A percentile compares a stretch with the other conserved stretches of the same genome.
Conservation (phyloP, 441 rosid genomes). For the Manihot esculenta region DNA sequence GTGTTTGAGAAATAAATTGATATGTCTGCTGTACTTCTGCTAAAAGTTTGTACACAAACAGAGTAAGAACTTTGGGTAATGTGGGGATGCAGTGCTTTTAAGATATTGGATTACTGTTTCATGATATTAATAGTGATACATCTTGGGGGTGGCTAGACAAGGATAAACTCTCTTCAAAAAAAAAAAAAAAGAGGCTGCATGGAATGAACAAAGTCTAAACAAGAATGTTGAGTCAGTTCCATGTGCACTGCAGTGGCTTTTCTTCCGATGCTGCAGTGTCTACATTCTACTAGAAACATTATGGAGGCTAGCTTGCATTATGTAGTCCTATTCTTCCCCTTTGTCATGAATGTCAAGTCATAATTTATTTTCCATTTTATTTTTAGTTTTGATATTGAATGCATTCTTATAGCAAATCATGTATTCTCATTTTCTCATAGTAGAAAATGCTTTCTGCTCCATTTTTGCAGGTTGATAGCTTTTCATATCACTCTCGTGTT, state of each 20-base stretch:
- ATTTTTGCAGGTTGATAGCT: slow-evolving; percentile 28
- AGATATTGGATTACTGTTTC: not conserved
- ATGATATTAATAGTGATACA: not conserved
- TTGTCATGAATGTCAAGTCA: too few species aligned
- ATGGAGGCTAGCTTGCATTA: not conserved
- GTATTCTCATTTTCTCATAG: not conserved
- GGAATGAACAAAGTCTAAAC: not conserved
- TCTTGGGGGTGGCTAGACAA: not conserved
- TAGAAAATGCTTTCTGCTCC: not conserved
- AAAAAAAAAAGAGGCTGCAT: too few species aligned
- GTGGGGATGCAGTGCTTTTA: not conserved
- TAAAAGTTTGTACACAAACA: not conserved
- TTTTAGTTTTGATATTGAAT: not conserved
- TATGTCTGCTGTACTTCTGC: not conserved
- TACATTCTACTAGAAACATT: not conserved
- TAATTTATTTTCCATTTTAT: not conserved
- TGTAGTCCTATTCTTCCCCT: not conserved
- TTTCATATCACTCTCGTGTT: not conserved
- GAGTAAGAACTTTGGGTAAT: not conserved
- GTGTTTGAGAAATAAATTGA: not conserved
- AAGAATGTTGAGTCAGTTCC: not conserved
- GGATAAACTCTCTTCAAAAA: not conserved
- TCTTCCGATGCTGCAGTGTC: too few species aligned
- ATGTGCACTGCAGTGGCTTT: not conserved
- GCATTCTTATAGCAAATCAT: not conserved